Base-by-base conservation (phyloP, 2,329 filamentous ascomycete genomes). In the Lachnellula cervina region DNA sequence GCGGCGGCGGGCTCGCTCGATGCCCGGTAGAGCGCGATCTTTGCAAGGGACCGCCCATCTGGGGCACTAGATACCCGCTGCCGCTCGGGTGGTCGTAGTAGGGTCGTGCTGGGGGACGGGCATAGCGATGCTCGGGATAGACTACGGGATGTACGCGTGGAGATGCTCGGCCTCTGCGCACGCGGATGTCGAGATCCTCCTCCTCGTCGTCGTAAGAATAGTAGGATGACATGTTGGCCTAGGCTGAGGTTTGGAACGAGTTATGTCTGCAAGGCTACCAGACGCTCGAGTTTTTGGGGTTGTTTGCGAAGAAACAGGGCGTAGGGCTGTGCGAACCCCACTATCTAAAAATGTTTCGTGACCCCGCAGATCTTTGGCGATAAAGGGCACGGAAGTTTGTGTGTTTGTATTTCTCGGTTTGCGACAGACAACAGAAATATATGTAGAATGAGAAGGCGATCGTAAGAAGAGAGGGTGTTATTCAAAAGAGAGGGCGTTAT, bases 151-250 rank as follows among this genome's bases (percentile, higher is more conserved):
- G 3, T 32, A 32, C 9, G 28, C 2, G 19, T 34, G 56, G 51
- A 35, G 52, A 49, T 5, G 49, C 19, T 9, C 63, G 59, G 38
- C 73, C 74, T 55, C 66, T 72, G 51, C 72, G 72, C 58, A 80
- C 68, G 45, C 71, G 78, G 61, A 83, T 74, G 62, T 83, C 77
- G 50, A 81, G 64, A 47, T 84, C 81, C 32, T 82, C 80, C 35
- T 83, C 80, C 32, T 83, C 79, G 60, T 83, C 79, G 60, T 79
- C 76, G 54, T 77, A 74, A 63, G 44, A 46, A 14, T 76, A 79
- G 64, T 76, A 76, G 60, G 44, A 51, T 48, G 66, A 72, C 61
- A 60, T 60, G 32, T 62, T 13, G 42, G 19, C n/a, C 4, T 5
- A 21, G 21, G 42, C 17, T 32, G 52, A 56, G 44, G 60, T 34